Evolutionary conservation across 805 yeast genomes (phyloP).

Genomic region (Starmerella stellata): DNA sequence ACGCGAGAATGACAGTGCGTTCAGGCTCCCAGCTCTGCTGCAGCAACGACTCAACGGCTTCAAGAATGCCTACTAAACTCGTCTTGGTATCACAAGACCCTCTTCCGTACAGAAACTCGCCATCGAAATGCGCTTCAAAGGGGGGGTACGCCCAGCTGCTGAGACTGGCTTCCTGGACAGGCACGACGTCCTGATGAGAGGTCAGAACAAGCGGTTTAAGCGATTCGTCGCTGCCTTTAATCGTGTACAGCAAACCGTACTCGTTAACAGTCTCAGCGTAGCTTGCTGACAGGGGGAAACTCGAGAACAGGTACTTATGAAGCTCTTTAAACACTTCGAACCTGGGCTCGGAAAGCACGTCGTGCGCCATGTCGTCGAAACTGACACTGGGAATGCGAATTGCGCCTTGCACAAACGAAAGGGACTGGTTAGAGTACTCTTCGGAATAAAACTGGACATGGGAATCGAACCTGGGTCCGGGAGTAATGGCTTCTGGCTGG

Average conservation of each 20-base stretch:
- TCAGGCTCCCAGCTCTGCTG: slow-evolving; percentile 33
- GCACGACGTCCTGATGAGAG: slow-evolving; percentile 67
- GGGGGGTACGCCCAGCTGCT: slow-evolving; percentile 48
- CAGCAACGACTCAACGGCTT: slow-evolving; percentile 40
- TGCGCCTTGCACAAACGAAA: slow-evolving; percentile 27
- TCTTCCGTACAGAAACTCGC: slow-evolving; percentile 46
- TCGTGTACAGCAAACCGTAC: slow-evolving; percentile 42
- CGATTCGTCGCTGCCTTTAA: slow-evolving; percentile 34
- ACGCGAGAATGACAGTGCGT: slow-evolving; percentile 41
- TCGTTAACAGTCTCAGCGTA: slow-evolving; percentile 36
- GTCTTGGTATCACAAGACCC: slow-evolving; percentile 62
- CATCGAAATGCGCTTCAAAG: slow-evolving; percentile 47
- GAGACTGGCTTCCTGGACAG: slow-evolving; percentile 38
- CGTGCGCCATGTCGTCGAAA: slow-evolving; percentile 33
- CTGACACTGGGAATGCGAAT: slow-evolving; percentile 48
- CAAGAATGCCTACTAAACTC: slow-evolving; percentile 38
- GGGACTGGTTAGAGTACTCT: slow-evolving; percentile 9
- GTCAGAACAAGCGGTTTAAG: slow-evolving; percentile 49
- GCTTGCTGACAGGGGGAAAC: slow-evolving; percentile 38
- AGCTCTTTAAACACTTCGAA: slow-evolving; percentile 34
- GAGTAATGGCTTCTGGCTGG: slow-evolving; percentile 5
- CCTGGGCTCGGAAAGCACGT: slow-evolving; percentile 33
- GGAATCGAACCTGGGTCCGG: background rate
- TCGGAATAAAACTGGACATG: background rate
- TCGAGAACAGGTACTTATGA: slow-evolving; percentile 34